A percentile compares a stretch with the other conserved stretches of the same genome.
These are phyloP conservation scores for Corynascus novoguineensis DNA, from an alignment of 495 filamentous ascomycete genomes.

Conservation along the genomic window DNA sequence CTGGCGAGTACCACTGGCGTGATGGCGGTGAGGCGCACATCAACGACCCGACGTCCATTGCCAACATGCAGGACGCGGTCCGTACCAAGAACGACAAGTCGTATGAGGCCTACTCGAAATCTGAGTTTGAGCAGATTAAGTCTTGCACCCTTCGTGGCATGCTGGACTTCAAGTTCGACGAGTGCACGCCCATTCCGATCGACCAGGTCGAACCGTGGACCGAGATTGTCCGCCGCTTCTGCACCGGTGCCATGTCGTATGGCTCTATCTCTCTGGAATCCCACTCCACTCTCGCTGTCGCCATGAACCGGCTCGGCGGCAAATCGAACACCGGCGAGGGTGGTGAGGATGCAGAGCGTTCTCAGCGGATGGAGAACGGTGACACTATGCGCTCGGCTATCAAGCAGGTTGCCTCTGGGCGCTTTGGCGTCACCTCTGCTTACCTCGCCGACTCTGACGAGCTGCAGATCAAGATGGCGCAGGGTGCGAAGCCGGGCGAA, in stretches of 20 bases:
- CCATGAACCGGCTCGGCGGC: conserved; percentile 96
- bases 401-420: conserved; percentile 96
- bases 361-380: conserved; percentile 78
- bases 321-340: conserved; percentile 99
- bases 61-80: conserved; percentile 97
- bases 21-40: conserved; percentile 97
- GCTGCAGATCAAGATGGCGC: conserved; percentile 99
- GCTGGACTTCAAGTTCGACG: conserved; percentile 96
- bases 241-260: conserved; percentile 99
- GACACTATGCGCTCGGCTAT: conserved; percentile 99
- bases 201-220: conserved; percentile 99
- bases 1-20: conserved; percentile 99
- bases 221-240: conserved; percentile 95
- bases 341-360: conserved; percentile 94
- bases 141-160: conserved; percentile 93
- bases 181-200: conserved; percentile 79
- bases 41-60: conserved; percentile 93
- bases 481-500: conserved; percentile 97
- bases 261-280: conserved; percentile 99
- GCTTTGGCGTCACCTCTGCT: conserved; percentile 96
- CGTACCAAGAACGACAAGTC: conserved; percentile 99
- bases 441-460: conserved; percentile 99
- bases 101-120: conserved; percentile 93
- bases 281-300: conserved; percentile 93
- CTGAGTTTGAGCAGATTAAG: conserved; percentile 97